A percentile compares a stretch with the other conserved stretches of the same genome.
Conservation (phyloP, 2,329 filamentous ascomycete species). For the Alternaria panax region DNA sequence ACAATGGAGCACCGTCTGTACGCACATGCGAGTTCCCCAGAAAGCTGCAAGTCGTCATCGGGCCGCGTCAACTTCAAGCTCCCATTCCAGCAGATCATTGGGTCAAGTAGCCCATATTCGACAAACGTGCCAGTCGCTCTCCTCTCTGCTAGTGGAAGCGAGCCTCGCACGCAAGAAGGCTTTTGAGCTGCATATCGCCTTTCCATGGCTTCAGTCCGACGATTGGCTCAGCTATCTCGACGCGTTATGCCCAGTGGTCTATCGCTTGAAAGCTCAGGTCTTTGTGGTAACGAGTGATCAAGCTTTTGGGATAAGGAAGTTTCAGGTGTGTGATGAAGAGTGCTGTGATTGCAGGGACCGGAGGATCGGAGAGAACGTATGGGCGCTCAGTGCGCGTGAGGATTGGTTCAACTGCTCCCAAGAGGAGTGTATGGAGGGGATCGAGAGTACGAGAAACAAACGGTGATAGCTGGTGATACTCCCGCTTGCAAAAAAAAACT, state of each 20-base stretch:
- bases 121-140: neutral
- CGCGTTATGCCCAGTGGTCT: neutral
- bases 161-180: neutral
- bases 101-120: neutral
- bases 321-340: neutral
- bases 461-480: neutral
- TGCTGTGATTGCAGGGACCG: neutral
- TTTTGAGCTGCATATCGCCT: neutral
- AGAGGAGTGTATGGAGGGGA: neutral
- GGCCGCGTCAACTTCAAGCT: neutral
- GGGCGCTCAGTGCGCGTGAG: fast-evolving
- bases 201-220: neutral
- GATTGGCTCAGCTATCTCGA: neutral
- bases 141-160: neutral
- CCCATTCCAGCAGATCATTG: neutral
- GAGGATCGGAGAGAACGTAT: neutral
- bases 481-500: neutral
- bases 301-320: neutral
- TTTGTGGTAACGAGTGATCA: neutral
- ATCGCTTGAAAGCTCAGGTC: neutral
- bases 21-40: neutral
- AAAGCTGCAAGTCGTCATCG: neutral
- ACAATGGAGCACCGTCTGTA: neutral
- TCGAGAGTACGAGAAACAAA: neutral
- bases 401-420: neutral